Evolutionary conservation across 306 rosid species (phyloP).

Genomic region (Crotalaria pallida): DNA sequence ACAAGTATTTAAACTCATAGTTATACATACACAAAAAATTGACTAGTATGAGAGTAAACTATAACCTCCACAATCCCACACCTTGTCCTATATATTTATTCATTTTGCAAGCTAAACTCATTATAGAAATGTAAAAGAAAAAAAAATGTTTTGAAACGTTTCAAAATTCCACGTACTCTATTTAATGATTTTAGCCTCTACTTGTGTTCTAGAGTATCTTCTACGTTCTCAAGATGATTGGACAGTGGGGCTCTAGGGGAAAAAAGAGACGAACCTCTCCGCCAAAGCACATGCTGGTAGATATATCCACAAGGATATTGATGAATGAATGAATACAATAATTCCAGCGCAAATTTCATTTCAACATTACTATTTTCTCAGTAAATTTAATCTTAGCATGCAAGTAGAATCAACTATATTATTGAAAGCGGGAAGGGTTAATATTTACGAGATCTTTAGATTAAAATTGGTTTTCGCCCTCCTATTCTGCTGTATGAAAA

Average conservation of each 20-base stretch:
- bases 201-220: constrained; percentile 9
- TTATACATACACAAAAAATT: no score
- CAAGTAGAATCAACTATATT: no score
- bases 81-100: no score
- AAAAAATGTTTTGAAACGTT: neutral
- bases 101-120: no score
- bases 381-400: neutral
- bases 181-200: constrained; percentile 10
- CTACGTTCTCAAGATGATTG: constrained; percentile 7
- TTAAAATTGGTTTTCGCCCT: no score
- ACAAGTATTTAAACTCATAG: no score
- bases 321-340: constrained; percentile 5
- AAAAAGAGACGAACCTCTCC: constrained; percentile 20
- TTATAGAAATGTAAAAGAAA: neutral
- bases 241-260: constrained; percentile 23
- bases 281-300: constrained; percentile 23
- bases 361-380: neutral
- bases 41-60: no score
- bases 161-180: neutral
- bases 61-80: no score
- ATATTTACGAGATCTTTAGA: no score
- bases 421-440: no score
- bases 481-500: no score
- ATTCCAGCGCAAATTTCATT: neutral
- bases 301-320: constrained; percentile 21